Evolutionary conservation across 176 grass and related monocot species (phyloP).

Genomic region (Avena sativa): DNA sequence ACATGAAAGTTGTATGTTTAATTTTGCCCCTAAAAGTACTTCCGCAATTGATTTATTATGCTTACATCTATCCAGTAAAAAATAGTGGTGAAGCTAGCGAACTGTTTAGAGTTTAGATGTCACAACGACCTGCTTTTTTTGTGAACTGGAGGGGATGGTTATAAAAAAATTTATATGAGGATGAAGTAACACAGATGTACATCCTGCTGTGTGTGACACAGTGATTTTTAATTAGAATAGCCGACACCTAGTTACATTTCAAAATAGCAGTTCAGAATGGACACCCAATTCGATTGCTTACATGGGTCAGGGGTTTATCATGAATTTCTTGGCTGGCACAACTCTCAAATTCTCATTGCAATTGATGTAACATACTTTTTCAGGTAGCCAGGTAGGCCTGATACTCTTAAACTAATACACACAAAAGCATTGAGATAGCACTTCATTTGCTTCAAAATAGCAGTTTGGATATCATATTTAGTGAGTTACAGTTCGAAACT

Average conservation of each 20-base stretch:
- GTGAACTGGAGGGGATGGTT: conserved; percentile 15
- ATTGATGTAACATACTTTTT: conserved; percentile 32
- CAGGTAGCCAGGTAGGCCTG: not conserved
- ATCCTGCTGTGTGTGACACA: not conserved
- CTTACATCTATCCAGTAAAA: conserved; percentile 16
- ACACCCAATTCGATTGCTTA: not conserved
- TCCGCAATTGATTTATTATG: not conserved
- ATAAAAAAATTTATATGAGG: not conserved
- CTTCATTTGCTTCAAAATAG: not conserved
- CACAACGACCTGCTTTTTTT: not conserved
- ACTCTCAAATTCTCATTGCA: not conserved
- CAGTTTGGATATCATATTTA: not conserved
- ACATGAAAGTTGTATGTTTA: not conserved
- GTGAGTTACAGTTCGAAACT: conserved; percentile 4
- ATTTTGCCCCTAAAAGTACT: not conserved
- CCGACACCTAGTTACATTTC: not conserved
- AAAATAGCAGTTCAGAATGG: not conserved
- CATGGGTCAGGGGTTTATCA: not conserved
- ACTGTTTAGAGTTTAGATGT: conserved; percentile 14
- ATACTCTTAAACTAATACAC: not conserved
- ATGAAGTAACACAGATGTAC: conserved; percentile 8
- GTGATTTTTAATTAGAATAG: not conserved
- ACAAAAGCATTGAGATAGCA: conserved; percentile 28
- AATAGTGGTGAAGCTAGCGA: not conserved
- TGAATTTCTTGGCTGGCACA: conserved; percentile 16